Base-by-base conservation (phyloP, 306 rosid species). In the Trifolium repens region DNA sequence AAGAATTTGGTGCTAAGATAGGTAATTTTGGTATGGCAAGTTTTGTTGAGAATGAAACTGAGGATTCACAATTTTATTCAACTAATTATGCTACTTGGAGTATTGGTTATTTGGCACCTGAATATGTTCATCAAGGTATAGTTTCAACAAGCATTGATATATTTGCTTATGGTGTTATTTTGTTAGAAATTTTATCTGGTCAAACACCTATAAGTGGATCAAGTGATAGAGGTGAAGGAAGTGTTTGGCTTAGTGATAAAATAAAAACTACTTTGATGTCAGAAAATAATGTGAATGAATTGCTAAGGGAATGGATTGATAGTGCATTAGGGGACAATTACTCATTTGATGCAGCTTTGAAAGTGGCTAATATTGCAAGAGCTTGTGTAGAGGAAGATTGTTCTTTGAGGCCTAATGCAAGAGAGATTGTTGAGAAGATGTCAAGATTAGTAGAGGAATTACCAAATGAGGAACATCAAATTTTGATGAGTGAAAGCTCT, bases 221-320 rank as follows among this genome's bases (percentile, higher is more conserved):
- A 1, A 79, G 69, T 75, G 88, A 74, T 22, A 81, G 85, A 50
- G 93, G 86, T 4, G 84, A 78, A 80, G 80, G 88, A 6, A 82
- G 83, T 24, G 52, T 82, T 74, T 84, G 88, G 89, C 84, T 90
- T 0, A 82, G 86, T 3, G 93, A 87, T 76, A 85, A 86, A 75
- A 81, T 89, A 61, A 90, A 76, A 69, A 75, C 75, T 54, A 73
- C 85, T 68, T 82, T 89, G 85, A 58, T 63, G 74, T 86, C 88
- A 55, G 93, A 88, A 15, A 26, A 22, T 9, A 84, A 82, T 85
- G 85, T 74, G 35, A 88, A 71, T 73, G 93, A 87, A 37, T 82
- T 89, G 47, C 78, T 91, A n/a, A 86, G 89, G 71, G 93, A 78
- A 34, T 89, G 97, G 98, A 89, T 93, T 78, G 98, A 93, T 78